These are phyloP conservation scores for Trichomonas gallinae DNA, from an alignment of 208 protist genomes.

Conservation along the genomic window DNA sequence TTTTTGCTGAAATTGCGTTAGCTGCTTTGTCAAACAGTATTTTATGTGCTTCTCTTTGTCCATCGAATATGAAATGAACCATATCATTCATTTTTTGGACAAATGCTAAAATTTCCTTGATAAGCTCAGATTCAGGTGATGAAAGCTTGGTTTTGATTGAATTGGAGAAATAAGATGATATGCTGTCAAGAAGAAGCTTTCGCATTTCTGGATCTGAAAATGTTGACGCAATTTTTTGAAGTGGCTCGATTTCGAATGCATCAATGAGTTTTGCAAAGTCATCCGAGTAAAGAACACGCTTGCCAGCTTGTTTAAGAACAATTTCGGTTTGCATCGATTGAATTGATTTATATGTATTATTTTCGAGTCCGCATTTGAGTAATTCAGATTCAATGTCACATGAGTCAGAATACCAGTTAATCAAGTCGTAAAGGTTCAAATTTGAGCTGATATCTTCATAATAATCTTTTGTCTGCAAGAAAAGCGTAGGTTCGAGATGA, in stretches of 20 bases:
- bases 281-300: not conserved
- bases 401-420: not conserved
- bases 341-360: not conserved
- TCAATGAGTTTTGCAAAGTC: not conserved
- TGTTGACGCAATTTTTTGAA: not conserved
- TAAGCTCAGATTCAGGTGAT: not conserved
- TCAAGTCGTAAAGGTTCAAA: not conserved
- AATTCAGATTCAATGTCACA: not conserved
- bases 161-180: not conserved
- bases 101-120: not conserved
- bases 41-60: not conserved
- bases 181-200: not conserved
- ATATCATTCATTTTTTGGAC: not conserved
- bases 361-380: not conserved
- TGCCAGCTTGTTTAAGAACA: not conserved
- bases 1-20: not conserved
- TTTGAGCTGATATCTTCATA: not conserved
- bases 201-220: not conserved
- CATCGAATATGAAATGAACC: not conserved
- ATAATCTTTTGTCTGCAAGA: not conserved
- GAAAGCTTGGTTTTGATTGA: not conserved
- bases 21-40: not conserved
- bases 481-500: not conserved
- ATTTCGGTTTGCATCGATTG: not conserved
- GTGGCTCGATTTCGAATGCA: not conserved